Base-by-base conservation (phyloP, 257 asterid genomes). In the Penstemon barbatus region DNA sequence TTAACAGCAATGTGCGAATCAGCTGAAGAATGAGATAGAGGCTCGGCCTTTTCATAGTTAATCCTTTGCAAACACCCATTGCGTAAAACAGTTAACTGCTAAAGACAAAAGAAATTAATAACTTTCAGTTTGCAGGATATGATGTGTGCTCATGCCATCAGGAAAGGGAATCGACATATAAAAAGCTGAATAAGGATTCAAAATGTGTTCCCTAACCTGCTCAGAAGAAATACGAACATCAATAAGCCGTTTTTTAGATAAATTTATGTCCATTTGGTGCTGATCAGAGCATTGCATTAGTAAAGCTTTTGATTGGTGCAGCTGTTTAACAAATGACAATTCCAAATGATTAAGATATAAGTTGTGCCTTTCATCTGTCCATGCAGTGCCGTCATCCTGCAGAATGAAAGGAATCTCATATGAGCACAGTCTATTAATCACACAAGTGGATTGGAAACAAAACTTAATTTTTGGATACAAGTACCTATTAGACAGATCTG, bases 301-400 rank as follows among this genome's bases (percentile, higher is more conserved):
- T 36, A 71, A 71, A 70, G 69, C 76, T 78, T 75, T 84, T 33
- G 95, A 80, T 59, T 71, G 78, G 59, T 84, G 90, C 74, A 91
- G 76, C 78, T 86, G 89, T 62, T 78, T 81, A 51, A 87, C 80
- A 78, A 89, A 89, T 57, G 96, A 87, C 68, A 75, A 85, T 71
- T 91, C 98, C 81, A 91, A 80, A 66, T 63, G 63, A 73, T 83
- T 76, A 61, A 91, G 90, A 79, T 78, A 89, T 45, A 68, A 72
- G 70, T 82, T 80, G 82, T 91, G 98, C 82, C 74, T 81, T 83
- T 84, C 87, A 72, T 91, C 74, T 57, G 98, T 87, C 98, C 94
- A 89, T 74, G 65, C 77, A 52, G 74, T 48, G 74, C 59, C 25
- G 58, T 77, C 58, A 25, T 72, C 88, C 98, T 91, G 90, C 57